Evolutionary conservation across 768 basidiomycete species (phyloP), one percentile per base, ranked within the genome.

Genomic region (Panellus pusillus): DNA sequence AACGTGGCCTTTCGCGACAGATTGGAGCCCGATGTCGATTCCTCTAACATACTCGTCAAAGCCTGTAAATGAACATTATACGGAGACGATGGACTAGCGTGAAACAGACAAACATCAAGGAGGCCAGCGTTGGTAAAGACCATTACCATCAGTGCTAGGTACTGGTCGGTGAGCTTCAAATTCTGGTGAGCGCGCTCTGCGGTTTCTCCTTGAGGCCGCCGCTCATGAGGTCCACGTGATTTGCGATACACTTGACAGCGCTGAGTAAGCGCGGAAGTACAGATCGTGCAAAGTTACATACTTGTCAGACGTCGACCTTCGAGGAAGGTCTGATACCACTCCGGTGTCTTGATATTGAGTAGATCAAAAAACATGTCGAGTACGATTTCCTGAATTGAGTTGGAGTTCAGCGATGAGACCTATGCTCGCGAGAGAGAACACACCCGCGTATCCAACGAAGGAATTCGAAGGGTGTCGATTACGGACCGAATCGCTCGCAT

Each of bases 311-410:
- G 79, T 44, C 91, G 83, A 11, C 93, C 94, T 51, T 88, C 88
- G 32, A 97, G 87, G 64, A 96, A 98, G 0, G 91, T 89, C 63
- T 92, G 82, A 66, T 92, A 91, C 93, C 95, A 98, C 41, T 89
- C 88, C 1, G 93, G 91, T 0, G 89, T 81, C 67, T 91, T 91
- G 70, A 98, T 95, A 51, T 93, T 91, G 17, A 99, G 73, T 15
- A 95, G 77, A 56, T 92, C 90, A 63, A 98, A 98, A 63, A 98
- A 89, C 82, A 97, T 88, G 61, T 98, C 93, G 47, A 98, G 74
- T 32, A 98, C 77, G 28, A 93, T 83, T 74, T 98, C 96, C 95
- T 97, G 62, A 15, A 65, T 41, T 47, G 15, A 20, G n/a, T 44
- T 17, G 47, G 46, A 29, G 32, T 9, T 56, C 45, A 47, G 48